These are phyloP conservation scores for Parathielavia appendiculata DNA, from an alignment of 495 filamentous ascomycete species.

Conservation along the genomic window DNA sequence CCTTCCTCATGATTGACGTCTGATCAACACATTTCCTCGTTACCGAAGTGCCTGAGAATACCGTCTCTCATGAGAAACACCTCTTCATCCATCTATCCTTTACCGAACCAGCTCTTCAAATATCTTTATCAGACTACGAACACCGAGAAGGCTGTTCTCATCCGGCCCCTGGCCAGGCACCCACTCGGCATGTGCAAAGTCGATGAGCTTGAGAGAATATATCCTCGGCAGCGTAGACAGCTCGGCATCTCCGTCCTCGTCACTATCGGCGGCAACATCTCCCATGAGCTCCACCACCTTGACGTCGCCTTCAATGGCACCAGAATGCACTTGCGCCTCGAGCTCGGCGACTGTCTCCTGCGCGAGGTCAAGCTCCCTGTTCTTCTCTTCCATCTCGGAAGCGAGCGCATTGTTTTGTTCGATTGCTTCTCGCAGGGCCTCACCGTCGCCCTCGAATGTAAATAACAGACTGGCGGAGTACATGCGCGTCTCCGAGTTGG, in stretches of 20 bases:
- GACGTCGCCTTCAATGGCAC: constrained; percentile 20
- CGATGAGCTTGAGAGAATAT: constrained; percentile 81
- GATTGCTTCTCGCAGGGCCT: constrained; percentile 60
- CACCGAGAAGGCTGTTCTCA: constrained; percentile 72
- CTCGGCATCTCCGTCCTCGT: constrained; percentile 63
- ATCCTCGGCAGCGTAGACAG: constrained; percentile 64
- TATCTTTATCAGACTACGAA: constrained; percentile 67
- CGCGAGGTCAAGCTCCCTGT: constrained; percentile 21
- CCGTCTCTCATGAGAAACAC: background rate
- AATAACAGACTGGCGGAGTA: constrained; percentile 86
- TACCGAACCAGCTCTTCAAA: constrained; percentile 56
- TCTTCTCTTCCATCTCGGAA: background rate
- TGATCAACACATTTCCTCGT: background rate
- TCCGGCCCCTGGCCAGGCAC: constrained; percentile 80
- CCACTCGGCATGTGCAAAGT: constrained; percentile 93
- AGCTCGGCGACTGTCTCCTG: constrained; percentile 23
- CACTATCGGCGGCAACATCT: constrained; percentile 41
- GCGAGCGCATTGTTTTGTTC: constrained; percentile 49
- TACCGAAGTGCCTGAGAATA: background rate
- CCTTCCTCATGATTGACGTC: background rate
- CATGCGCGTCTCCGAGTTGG: constrained; percentile 83
- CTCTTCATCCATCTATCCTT: background rate
- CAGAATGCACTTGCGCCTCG: background rate
- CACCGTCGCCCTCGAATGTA: constrained; percentile 83
- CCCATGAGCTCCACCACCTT: constrained; percentile 24